A percentile compares a stretch with the other conserved stretches of the same genome.
Evolutionary conservation across 306 rosid species (phyloP).

Genomic region (Prunus campanulata): DNA sequence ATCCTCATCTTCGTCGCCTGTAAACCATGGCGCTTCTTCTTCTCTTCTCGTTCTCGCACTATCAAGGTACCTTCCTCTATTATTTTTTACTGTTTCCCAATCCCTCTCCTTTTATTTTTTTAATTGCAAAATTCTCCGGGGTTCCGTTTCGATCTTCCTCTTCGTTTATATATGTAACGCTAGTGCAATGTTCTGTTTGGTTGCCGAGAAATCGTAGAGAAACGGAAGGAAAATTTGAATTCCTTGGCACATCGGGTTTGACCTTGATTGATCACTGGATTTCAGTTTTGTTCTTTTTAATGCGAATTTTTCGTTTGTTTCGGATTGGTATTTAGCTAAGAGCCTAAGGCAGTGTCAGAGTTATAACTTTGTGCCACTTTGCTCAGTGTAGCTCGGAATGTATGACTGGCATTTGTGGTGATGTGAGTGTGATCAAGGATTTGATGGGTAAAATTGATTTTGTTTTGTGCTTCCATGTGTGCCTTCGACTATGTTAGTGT

Average conservation of each 20-base stretch:
- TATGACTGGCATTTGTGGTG: not conserved
- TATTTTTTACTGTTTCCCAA: not conserved
- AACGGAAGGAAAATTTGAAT: slow-evolving; percentile 7
- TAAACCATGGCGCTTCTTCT: slow-evolving; percentile 95
- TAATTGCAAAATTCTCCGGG: not conserved
- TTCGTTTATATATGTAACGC: not conserved
- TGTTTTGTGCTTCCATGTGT: not conserved
- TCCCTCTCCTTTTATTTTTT: not conserved
- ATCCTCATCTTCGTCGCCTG: slow-evolving; percentile 65
- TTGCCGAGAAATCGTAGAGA: slow-evolving; percentile 19
- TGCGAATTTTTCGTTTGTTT: not conserved
- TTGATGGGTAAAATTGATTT: slow-evolving; percentile 6
- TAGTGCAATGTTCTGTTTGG: slow-evolving; percentile 26
- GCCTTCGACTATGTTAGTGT: not conserved
- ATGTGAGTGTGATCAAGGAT: slow-evolving; percentile 10
- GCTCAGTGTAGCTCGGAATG: slow-evolving; percentile 16
- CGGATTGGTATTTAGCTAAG: not conserved
- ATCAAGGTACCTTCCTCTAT: slow-evolving; percentile 42
- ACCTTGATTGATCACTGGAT: slow-evolving; percentile 1
- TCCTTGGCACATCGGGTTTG: slow-evolving; percentile 4
- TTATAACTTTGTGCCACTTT: not conserved
- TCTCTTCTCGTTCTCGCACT: slow-evolving; percentile 43
- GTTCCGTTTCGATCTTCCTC: slow-evolving; percentile 12
- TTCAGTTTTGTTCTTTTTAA: not conserved
- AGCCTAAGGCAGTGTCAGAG: not conserved